Evolutionary conservation across 306 rosid genomes (phyloP), one percentile per base, ranked within the genome.

Genomic region (Arachis hypogaea): DNA sequence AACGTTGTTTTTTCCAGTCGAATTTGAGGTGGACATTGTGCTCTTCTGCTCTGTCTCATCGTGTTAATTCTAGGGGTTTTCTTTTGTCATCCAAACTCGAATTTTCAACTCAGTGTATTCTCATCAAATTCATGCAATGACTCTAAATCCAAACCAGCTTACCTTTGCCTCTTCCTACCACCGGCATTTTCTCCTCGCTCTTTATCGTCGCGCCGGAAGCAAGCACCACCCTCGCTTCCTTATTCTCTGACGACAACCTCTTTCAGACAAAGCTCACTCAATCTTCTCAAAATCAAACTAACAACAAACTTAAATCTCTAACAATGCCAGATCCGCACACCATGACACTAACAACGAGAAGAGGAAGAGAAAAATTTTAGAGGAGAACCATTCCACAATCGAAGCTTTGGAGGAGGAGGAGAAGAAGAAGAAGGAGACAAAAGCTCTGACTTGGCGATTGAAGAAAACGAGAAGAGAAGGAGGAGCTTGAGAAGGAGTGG

Each of bases 181-280:
- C 92, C 59, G 82, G 83, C 77, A 66, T 89, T 33, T 94, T 92
- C 86, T 40, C 9, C 42, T 67, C 81, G 18, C 88, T 92, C 9
- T 94, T 94, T 46, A 90, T 85, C 63, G 80, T 59, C 73, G 78
- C 36, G 16, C 66, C 84, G 3, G 84, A 66, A 18, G 66, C 77
- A 45, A 66, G 4, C 43, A 59, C 76, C 44, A 38, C 74, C 74
- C 8, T 63, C 44, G 80, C 54, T 72, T 85, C 93, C 11, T 85
- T 94, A 10, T 94, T 94, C 80, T 94, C 99, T n/a, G 90, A 81
- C 0, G 63, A 61, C 14, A 94, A 94, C 68, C 99, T 96, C 0
- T 92, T 81, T 74, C 69, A 86, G 3, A 82, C 90, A 63, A 92
- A 82, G 69, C 80, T 81, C 65, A 71, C 30, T 9, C 86, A 71